phyloP scores from a whole-genome alignment of 139 green algal species.

The Coccomyxa sp. region DNA sequence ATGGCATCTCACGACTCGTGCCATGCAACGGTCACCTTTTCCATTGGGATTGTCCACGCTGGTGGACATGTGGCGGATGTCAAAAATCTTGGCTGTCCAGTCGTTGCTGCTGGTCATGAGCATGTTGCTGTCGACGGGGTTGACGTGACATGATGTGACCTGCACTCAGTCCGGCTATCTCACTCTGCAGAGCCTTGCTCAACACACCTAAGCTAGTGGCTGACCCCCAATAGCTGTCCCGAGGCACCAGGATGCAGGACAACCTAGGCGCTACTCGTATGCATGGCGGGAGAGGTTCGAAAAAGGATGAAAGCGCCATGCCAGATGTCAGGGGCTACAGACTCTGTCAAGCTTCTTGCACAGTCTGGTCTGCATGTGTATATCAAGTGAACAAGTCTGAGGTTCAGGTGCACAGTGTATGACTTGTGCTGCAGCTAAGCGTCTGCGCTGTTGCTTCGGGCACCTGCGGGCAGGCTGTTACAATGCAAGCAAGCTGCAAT shows the following conservation, averaged over 20 bases:
- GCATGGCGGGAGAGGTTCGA: neutral
- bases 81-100: slow-evolving; percentile 62
- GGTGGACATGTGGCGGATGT: slow-evolving; percentile 50
- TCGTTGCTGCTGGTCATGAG: slow-evolving; percentile 79
- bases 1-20: too few species aligned
- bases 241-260: too few species aligned
- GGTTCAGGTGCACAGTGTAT: too few species aligned
- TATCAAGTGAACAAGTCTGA: too few species aligned
- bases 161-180: slow-evolving; percentile 1
- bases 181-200: neutral
- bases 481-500: too few species aligned
- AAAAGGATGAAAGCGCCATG: neutral
- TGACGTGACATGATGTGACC: slow-evolving; percentile 47
- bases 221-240: neutral
- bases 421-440: too few species aligned
- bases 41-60: neutral
- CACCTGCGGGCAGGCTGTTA: neutral
- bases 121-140: slow-evolving; percentile 63
- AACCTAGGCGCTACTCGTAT: neutral
- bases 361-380: too few species aligned
- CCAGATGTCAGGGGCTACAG: neutral
- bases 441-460: too few species aligned
- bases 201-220: neutral
- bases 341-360: too few species aligned
- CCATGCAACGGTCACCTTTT: too few species aligned